Conservation (phyloP, 257 asterid genomes). For the Solanum medicagineum region DNA sequence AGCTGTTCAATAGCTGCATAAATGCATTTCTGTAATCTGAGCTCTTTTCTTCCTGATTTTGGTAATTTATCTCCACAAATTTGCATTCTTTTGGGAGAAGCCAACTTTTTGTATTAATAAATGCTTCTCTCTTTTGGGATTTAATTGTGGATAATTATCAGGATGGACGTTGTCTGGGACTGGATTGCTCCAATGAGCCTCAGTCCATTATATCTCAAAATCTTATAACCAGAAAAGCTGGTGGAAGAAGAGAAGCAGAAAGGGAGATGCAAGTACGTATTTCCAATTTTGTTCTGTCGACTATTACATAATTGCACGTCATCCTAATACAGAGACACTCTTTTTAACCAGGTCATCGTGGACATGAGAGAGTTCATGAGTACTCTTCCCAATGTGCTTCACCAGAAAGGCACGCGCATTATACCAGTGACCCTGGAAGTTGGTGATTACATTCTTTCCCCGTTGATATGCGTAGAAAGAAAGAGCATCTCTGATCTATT, state of each 20-base stretch:
- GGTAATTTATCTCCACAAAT: not conserved
- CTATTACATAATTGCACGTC: not conserved
- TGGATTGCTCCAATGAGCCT: slow-evolving; percentile 44
- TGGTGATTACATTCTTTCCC: slow-evolving; percentile 93
- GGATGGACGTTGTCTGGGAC: slow-evolving; percentile 52
- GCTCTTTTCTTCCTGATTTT: not conserved
- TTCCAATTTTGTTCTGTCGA: not conserved
- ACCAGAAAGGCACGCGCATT: slow-evolving; percentile 87
- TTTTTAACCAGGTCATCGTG: slow-evolving; percentile 60
- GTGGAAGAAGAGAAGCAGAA: slow-evolving; percentile 77
- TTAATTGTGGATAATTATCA: slow-evolving; percentile 22
- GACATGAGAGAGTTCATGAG: slow-evolving; percentile 99
- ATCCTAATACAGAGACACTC: not conserved
- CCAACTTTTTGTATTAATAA: not conserved
- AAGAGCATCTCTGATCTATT: slow-evolving; percentile 93
- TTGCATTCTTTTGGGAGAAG: not conserved
- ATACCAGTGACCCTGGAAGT: slow-evolving; percentile 94
- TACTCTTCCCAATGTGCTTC: slow-evolving; percentile 94
- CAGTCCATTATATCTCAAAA: slow-evolving; percentile 61
- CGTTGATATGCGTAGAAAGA: slow-evolving; percentile 89
- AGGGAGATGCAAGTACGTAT: slow-evolving; percentile 70
- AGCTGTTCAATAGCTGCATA: not conserved
- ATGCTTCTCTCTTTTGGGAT: not conserved
- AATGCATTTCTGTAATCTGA: not conserved
- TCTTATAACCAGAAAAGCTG: slow-evolving; percentile 75